Evolutionary conservation across 1,139 yeast genomes (phyloP).

Genomic region (Tardiomyces digboiensis): DNA sequence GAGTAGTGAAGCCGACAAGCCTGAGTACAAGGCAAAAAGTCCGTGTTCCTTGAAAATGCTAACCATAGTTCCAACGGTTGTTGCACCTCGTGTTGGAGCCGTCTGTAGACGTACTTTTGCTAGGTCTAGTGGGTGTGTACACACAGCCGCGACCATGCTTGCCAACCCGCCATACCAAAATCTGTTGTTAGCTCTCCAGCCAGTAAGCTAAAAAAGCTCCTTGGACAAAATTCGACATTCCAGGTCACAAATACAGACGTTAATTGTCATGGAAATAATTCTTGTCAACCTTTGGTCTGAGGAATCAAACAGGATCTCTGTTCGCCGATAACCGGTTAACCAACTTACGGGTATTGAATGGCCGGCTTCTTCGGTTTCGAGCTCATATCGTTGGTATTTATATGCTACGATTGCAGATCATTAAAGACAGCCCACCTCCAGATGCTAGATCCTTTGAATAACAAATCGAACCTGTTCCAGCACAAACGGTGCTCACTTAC

Average conservation of each 20-base stretch:
- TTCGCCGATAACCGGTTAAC: too few relatives aligned
- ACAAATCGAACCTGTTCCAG: too few relatives aligned
- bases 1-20: conserved; percentile 69
- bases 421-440: too few relatives aligned
- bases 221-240: too few relatives aligned
- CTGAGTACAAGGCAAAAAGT: conserved; percentile 59
- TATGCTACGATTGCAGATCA: neutral
- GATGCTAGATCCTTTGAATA: too few relatives aligned
- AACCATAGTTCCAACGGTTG: conserved; percentile 49
- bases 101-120: conserved; percentile 84
- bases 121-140: conserved; percentile 63
- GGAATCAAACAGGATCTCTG: too few relatives aligned
- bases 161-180: conserved; percentile 28
- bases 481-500: too few relatives aligned
- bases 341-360: neutral
- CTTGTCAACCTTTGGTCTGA: too few relatives aligned
- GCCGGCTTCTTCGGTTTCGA: neutral
- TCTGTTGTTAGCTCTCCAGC: conserved; percentile 2
- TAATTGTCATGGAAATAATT: too few relatives aligned
- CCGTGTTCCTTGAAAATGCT: conserved; percentile 60
- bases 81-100: conserved; percentile 49
- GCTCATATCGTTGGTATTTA: neutral
- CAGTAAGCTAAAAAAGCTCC: too few relatives aligned
- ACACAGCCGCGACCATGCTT: conserved; percentile 32
- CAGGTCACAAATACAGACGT: too few relatives aligned